These are phyloP conservation scores for Mycena kentingensis DNA, from an alignment of 768 basidiomycete genomes.

Conservation along the genomic window DNA sequence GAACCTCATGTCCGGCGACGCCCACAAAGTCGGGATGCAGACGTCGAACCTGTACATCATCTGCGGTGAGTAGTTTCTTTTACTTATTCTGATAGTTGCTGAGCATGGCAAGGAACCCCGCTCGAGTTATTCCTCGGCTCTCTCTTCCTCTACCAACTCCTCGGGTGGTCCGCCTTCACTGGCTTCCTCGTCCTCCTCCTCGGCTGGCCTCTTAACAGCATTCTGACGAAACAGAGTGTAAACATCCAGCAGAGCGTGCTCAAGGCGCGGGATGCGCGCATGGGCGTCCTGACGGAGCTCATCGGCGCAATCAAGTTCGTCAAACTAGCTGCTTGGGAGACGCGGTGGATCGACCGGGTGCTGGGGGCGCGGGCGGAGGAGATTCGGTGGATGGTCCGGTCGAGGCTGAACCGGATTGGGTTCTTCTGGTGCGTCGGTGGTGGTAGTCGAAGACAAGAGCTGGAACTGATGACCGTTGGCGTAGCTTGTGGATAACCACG, in stretches of 20 bases:
- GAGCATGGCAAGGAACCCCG: slow-evolving; percentile 17
- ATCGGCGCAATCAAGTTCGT: slow-evolving; percentile 54
- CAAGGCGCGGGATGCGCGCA: slow-evolving; percentile 71
- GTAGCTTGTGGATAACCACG: slow-evolving; percentile 59
- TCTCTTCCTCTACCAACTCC: slow-evolving; percentile 35
- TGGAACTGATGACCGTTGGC: slow-evolving; percentile 12
- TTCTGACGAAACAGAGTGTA: slow-evolving; percentile 59
- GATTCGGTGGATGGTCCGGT: slow-evolving; percentile 75
- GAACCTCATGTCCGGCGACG: slow-evolving; percentile 84
- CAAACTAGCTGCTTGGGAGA: slow-evolving; percentile 73
- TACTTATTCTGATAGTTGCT: slow-evolving; percentile 15
- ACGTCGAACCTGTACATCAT: slow-evolving; percentile 25
- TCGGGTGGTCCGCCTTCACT: slow-evolving; percentile 72
- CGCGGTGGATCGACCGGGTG: slow-evolving; percentile 68
- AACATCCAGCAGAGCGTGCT: slow-evolving; percentile 65
- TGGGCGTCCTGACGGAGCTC: slow-evolving; percentile 78
- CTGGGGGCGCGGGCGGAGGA: slow-evolving; percentile 67
- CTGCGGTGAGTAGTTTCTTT: not conserved
- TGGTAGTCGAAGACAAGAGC: not conserved
- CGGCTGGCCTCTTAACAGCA: slow-evolving; percentile 73
- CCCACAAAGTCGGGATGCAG: slow-evolving; percentile 48
- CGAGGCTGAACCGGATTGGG: slow-evolving; percentile 58
- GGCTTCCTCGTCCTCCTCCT: slow-evolving; percentile 68
- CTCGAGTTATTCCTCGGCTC: slow-evolving; percentile 20
- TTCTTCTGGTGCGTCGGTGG: slow-evolving; percentile 38